Base-by-base conservation (phyloP, 352 stramenopile species). In the Phytopythium ostracodes region DNA sequence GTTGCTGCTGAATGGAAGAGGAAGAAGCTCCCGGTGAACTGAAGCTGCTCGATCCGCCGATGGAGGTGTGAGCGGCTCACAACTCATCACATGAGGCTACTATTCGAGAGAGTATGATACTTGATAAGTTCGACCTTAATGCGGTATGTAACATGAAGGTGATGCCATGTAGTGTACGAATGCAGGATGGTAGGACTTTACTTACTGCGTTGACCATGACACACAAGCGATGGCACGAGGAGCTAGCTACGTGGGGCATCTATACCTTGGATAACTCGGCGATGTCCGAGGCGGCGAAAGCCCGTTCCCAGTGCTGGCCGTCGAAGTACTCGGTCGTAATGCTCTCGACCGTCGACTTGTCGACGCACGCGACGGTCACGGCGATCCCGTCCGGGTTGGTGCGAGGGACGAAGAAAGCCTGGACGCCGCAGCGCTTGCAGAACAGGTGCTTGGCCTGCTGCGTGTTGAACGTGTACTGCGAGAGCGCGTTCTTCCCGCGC, bases 381-480 rank as follows among this genome's bases (percentile, higher is more conserved):
- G 81, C 87, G 62, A 81, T 73, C 24, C 77, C 80, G 57, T 96
- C 85, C 29, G 81, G 82, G 52, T 94, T 94, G 64, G 73, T 89
- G 55, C 85, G 81, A 27, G 87, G 85, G 25, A 85, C 68, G 70
- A 94, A 96, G 65, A 92, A 93, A 2, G 79, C 60, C 62, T 87
- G 71, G 35, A 96, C 84, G 27, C 85, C 87, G 59, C 87, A 96
- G 22, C 63, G 44, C 44, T 78, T 76, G 81, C 87, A 94, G 70
- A 94, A 94, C 55, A 86, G 25, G 70, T 96, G 85, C 65, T 88
- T 72, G 33, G 87, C 85, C 59, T 68, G 68, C 68, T 87, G 77
- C 51, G 81, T 92, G 69, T 88, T 86, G 76, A 96, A 94, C 54
- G 78, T 87, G 72, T 96, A 94, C 51, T 71, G 76, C 12, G 83